Conservation (phyloP, 768 basidiomycete genomes). For the Antrodiella citrinella region DNA sequence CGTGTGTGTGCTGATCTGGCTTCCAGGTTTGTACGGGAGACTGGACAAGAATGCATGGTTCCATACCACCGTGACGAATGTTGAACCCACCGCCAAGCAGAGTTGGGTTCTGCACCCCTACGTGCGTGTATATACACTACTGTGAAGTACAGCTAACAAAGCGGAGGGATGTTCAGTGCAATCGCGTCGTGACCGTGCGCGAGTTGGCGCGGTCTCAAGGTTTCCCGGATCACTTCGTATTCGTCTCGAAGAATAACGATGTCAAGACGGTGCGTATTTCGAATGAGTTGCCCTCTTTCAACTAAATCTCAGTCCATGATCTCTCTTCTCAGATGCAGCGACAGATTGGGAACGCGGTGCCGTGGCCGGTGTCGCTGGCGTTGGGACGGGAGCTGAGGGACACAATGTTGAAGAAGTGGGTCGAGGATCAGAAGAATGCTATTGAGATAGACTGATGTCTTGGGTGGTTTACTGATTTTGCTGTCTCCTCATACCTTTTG, state of each 20-base stretch:
- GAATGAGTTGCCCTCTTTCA: background rate
- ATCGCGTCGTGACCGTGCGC: conserved; percentile 64
- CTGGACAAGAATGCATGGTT: conserved; percentile 50
- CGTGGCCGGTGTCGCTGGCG: conserved; percentile 55
- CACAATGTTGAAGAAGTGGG: conserved; percentile 47
- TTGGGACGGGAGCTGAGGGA: conserved; percentile 55
- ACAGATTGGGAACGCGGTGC: conserved; percentile 77
- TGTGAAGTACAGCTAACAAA: background rate
- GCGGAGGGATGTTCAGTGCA: conserved; percentile 35
- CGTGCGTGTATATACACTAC: conserved; percentile 30
- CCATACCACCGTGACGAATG: conserved; percentile 69
- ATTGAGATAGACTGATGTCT: conserved; percentile 32
- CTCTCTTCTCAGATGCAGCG: conserved; percentile 61
- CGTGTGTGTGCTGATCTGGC: background rate
- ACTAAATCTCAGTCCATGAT: background rate
- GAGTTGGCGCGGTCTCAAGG: conserved; percentile 79
- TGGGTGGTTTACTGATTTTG: too few relatives aligned
- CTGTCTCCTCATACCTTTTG: too few relatives aligned
- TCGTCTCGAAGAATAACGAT: conserved; percentile 41
- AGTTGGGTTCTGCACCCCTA: conserved; percentile 58
- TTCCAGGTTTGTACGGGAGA: conserved; percentile 49
- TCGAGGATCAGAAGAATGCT: conserved; percentile 25
- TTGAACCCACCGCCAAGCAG: conserved; percentile 76
- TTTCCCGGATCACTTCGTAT: conserved; percentile 68
- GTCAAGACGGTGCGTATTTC: conserved; percentile 48